Evolutionary conservation across 2,329 filamentous ascomycete species (phyloP).

Genomic region (Rhexocercosporidium sp.): DNA sequence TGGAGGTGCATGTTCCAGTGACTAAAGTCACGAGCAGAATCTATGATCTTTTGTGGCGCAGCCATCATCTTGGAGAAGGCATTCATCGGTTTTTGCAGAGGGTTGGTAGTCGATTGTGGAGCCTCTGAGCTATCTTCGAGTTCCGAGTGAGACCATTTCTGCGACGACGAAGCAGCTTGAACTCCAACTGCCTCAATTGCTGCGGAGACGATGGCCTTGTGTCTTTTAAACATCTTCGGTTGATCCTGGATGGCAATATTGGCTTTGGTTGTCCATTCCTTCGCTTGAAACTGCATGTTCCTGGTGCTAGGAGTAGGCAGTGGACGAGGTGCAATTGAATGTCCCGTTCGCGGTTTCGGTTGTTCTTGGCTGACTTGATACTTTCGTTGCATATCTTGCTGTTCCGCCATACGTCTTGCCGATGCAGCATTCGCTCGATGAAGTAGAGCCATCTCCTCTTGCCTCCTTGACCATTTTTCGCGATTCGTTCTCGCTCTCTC

Average conservation of each 20-base stretch:
- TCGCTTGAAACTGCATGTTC: neutral
- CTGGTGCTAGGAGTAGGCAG: neutral
- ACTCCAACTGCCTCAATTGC: constrained; percentile 1
- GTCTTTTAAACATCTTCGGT: neutral
- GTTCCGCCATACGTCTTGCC: neutral
- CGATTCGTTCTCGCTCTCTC: neutral
- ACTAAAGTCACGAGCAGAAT: neutral
- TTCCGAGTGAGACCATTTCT: constrained; percentile 15
- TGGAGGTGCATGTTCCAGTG: constrained; percentile 1
- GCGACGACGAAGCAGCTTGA: neutral
- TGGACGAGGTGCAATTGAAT: neutral
- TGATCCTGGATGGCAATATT: neutral
- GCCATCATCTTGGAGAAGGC: constrained; percentile 24
- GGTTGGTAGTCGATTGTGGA: neutral
- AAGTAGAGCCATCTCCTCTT: neutral
- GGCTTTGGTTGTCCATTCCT: neutral
- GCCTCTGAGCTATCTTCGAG: constrained; percentile 3
- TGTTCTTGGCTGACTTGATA: neutral
- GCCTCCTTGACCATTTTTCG: neutral
- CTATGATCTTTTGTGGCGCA: constrained; percentile 10
- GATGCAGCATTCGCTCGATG: neutral
- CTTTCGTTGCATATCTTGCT: neutral
- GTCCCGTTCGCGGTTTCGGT: neutral
- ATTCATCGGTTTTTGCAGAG: constrained; percentile 7
- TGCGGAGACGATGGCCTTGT: constrained; percentile 3